Percentiles rank a stretch among this genome's conserved stretches.
Evolutionary conservation across 257 asterid genomes (phyloP).

Genomic region (Cynanchum wilfordii): DNA sequence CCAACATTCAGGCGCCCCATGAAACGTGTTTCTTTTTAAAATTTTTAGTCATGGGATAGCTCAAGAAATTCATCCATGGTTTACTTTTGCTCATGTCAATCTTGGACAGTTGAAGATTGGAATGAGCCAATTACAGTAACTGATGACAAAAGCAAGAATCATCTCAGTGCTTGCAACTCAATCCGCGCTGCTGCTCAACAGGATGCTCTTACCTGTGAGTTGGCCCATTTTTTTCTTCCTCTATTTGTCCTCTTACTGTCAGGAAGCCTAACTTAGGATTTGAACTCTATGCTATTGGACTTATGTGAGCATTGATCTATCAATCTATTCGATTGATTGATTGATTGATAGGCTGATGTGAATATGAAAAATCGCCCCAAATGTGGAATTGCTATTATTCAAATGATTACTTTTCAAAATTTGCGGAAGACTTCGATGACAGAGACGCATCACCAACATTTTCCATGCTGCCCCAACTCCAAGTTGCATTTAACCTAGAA

Average conservation of each 20-base stretch:
- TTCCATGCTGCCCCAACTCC: slow-evolving; percentile 27
- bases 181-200: slow-evolving; percentile 30
- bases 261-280: not conserved
- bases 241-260: not conserved
- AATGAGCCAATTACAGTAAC: slow-evolving; percentile 37
- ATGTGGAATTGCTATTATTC: slow-evolving; percentile 51
- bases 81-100: not conserved
- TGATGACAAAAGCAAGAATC: slow-evolving; percentile 27
- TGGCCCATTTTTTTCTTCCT: not conserved
- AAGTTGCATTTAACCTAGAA: slow-evolving; percentile 29
- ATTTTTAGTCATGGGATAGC: not conserved
- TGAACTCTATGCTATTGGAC: not conserved
- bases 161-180: slow-evolving; percentile 20
- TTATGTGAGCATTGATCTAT: not conserved
- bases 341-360: not conserved
- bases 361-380: not conserved
- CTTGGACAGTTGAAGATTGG: slow-evolving; percentile 37
- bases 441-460: slow-evolving; percentile 25
- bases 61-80: not conserved
- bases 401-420: slow-evolving; percentile 20
- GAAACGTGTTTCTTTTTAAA: not conserved
- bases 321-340: not conserved
- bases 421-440: slow-evolving; percentile 31
- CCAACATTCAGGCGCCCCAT: not conserved
- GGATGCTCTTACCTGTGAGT: slow-evolving; percentile 44